Conservation (phyloP, 495 filamentous ascomycete genomes). For the Endocarpon pusillum region DNA sequence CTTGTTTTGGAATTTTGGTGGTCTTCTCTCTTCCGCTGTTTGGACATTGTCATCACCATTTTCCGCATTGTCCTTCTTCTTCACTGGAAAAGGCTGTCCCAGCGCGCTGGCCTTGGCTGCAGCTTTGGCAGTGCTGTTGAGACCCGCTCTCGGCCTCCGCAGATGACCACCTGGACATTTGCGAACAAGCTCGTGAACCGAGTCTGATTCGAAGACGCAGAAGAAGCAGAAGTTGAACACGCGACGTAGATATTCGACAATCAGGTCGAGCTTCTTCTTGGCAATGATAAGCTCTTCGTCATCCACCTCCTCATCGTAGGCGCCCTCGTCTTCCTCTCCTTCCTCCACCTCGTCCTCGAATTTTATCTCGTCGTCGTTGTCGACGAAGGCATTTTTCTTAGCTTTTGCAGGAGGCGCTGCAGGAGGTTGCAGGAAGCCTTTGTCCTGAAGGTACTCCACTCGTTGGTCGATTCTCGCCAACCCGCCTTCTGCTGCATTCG, state of each 20-base stretch:
- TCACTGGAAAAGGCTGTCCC: slow-evolving; percentile 63
- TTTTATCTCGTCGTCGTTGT: slow-evolving; percentile 48
- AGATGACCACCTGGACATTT: slow-evolving; percentile 96
- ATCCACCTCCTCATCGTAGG: slow-evolving; percentile 64
- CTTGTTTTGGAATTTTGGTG: slow-evolving; percentile 48
- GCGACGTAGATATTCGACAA: slow-evolving; percentile 89
- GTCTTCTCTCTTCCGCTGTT: slow-evolving; percentile 46
- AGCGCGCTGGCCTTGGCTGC: slow-evolving; percentile 70
- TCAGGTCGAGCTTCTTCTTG: slow-evolving; percentile 90
- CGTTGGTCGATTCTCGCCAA: slow-evolving; percentile 52
- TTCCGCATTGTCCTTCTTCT: slow-evolving; percentile 51
- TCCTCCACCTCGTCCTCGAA: slow-evolving; percentile 50
- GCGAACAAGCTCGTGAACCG: slow-evolving; percentile 81
- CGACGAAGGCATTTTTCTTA: slow-evolving; percentile 45
- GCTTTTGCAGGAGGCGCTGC: slow-evolving; percentile 33
- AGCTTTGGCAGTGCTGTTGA: slow-evolving; percentile 64
- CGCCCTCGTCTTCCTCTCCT: slow-evolving; percentile 53
- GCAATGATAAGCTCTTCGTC: slow-evolving; percentile 77
- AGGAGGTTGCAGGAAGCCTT: slow-evolving; percentile 57
- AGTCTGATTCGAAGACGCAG: slow-evolving; percentile 96
- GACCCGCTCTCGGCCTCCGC: slow-evolving; percentile 66
- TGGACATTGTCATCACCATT: slow-evolving; percentile 44
- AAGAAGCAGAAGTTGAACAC: slow-evolving; percentile 99
- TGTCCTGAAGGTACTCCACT: slow-evolving; percentile 58
- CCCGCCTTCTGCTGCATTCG: slow-evolving; percentile 38